Percentiles rank a stretch among this genome's conserved stretches.
phyloP scores from a whole-genome alignment of 2,329 filamentous ascomycete species.

The Calonectria honghensis region DNA sequence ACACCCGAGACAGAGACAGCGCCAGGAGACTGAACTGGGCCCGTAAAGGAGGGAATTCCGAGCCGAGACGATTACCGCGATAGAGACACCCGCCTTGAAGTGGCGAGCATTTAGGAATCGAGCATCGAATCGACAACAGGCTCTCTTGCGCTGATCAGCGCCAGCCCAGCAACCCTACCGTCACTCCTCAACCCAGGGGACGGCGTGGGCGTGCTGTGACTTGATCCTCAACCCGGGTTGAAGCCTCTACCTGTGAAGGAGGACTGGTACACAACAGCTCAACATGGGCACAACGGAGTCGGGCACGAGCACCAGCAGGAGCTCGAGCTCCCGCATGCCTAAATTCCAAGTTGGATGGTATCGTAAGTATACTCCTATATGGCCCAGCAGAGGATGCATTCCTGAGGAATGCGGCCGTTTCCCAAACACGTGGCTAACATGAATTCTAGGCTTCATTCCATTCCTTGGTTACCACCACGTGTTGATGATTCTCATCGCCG shows the following conservation, averaged over 20 bases:
- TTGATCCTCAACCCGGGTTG: conserved; percentile 40
- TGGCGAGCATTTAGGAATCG: conserved; percentile 30
- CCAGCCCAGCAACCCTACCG: conserved; percentile 45
- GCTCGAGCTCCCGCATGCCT: conserved; percentile 55
- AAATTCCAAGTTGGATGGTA: conserved; percentile 70
- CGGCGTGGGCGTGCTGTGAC: conserved; percentile 48
- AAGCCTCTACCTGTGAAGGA: conserved; percentile 41
- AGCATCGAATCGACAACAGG: conserved; percentile 36
- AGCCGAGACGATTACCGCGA: conserved; percentile 29
- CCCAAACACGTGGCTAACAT: conserved; percentile 47
- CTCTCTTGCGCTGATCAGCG: conserved; percentile 36
- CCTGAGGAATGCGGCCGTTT: conserved; percentile 47
- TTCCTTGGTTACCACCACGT: conserved; percentile 88
- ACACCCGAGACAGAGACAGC: conserved; percentile 47
- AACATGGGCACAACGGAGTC: conserved; percentile 53
- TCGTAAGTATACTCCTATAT: conserved; percentile 60
- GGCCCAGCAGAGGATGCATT: neutral
- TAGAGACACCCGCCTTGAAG: conserved; percentile 32
- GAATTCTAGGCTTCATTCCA: conserved; percentile 75
- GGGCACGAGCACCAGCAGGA: conserved; percentile 54
- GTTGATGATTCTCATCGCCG: conserved; percentile 96
- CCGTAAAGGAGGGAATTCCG: neutral
- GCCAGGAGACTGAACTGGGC: conserved; percentile 28
- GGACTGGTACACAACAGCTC: conserved; percentile 44
- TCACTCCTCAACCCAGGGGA: conserved; percentile 53